phyloP scores from a whole-genome alignment of 768 basidiomycete species.

The Podaxis sp. region DNA sequence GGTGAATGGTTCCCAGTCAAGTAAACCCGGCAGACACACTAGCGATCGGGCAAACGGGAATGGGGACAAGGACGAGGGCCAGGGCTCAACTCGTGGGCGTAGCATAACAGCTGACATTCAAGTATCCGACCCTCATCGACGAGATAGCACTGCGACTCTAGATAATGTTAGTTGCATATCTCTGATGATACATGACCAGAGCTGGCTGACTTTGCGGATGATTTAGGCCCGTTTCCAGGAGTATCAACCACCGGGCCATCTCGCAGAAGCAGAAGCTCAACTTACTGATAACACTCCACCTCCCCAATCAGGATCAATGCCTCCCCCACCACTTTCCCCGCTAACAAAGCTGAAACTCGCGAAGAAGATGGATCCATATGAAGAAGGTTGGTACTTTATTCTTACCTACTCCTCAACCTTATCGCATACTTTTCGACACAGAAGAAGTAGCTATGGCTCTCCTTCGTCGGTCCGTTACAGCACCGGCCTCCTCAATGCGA shows the following conservation, averaged over 20 bases:
- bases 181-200: not conserved
- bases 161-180: not conserved
- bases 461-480: slow-evolving; percentile 10
- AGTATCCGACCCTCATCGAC: not conserved
- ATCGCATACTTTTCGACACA: not conserved
- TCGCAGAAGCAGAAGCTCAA: not conserved
- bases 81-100: not conserved
- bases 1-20: too few relatives aligned
- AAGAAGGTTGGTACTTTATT: slow-evolving; percentile 16
- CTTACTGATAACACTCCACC: not conserved
- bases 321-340: not conserved
- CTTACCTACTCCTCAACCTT: not conserved
- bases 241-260: not conserved
- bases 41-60: too few relatives aligned
- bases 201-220: not conserved
- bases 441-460: slow-evolving; percentile 12
- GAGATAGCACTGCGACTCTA: not conserved
- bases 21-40: not conserved
- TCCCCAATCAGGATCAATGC: not conserved
- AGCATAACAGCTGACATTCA: too few relatives aligned
- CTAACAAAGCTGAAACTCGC: not conserved
- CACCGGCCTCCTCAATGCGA: not conserved
- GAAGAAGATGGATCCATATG: slow-evolving; percentile 20
- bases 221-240: not conserved
- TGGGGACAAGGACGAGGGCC: not conserved